Percentiles rank a stretch among this genome's conserved stretches.
These are phyloP conservation scores for Orbilia brochopaga DNA, from an alignment of 2,329 filamentous ascomycete species.

Conservation along the genomic window DNA sequence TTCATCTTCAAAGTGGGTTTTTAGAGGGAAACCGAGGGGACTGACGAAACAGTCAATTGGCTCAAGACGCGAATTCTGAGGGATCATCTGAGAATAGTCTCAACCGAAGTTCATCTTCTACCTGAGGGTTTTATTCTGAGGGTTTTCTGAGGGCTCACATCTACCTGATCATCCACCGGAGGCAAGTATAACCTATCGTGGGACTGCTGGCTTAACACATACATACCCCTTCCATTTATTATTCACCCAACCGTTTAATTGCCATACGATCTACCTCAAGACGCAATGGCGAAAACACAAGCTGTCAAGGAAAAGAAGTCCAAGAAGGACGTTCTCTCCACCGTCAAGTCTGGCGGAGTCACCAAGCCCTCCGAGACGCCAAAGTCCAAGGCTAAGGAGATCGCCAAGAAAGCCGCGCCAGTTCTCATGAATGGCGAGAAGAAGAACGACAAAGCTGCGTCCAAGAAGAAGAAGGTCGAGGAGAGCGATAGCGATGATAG, in stretches of 20 bases:
- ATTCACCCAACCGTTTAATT: conserved; percentile 10
- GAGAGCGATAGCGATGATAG: conserved; percentile 52
- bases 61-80: conserved; percentile 29
- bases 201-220: conserved; percentile 42
- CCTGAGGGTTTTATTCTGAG: conserved; percentile 29
- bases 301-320: conserved; percentile 66
- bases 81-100: conserved; percentile 42
- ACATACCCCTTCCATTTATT: neutral
- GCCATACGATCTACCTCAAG: conserved; percentile 56
- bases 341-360: conserved; percentile 71
- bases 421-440: conserved; percentile 60
- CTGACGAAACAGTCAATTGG: conserved; percentile 49
- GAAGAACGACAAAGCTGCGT: conserved; percentile 28
- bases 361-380: conserved; percentile 71
- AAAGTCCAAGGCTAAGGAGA: conserved; percentile 71
- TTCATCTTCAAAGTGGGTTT: conserved; percentile 37
- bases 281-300: conserved; percentile 69
- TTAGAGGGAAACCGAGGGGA: conserved; percentile 48
- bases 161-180: conserved; percentile 47
- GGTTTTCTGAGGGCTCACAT: conserved; percentile 49
- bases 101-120: neutral
- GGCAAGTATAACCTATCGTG: conserved; percentile 48
- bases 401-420: conserved; percentile 67
- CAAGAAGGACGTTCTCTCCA: conserved; percentile 61
- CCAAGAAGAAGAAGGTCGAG: conserved; percentile 56